phyloP scores from a whole-genome alignment of 805 yeast genomes.

The Saccharomycodes ludwigii region DNA sequence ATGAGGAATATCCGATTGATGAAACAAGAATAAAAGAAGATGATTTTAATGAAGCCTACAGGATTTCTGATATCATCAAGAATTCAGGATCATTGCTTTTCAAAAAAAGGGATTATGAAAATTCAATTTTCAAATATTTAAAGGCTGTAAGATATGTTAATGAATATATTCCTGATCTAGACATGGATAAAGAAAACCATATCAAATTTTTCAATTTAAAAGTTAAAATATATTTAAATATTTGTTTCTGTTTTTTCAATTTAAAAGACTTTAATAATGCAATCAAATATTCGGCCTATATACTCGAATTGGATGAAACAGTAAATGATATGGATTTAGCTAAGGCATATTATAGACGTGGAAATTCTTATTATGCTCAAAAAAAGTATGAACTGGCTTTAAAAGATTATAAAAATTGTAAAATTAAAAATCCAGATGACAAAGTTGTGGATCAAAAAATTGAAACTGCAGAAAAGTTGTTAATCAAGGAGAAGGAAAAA shows the following conservation, averaged over 20 bases:
- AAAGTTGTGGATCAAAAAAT: constrained; percentile 34
- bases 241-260: constrained; percentile 44
- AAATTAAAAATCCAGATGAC: constrained; percentile 35
- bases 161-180: constrained; percentile 62
- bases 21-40: constrained; percentile 47
- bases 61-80: constrained; percentile 45
- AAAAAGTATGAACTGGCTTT: constrained; percentile 40
- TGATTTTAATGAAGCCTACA: constrained; percentile 37
- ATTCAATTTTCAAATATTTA: constrained; percentile 49
- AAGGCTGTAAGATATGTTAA: constrained; percentile 59
- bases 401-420: constrained; percentile 33
- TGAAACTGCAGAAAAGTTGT: constrained; percentile 26
- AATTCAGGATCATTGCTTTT: constrained; percentile 53
- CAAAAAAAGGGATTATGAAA: constrained; percentile 35
- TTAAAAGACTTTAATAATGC: constrained; percentile 36
- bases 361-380: constrained; percentile 30
- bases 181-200: constrained; percentile 40
- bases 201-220: constrained; percentile 35
- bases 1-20: constrained; percentile 72
- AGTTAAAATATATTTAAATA: constrained; percentile 32
- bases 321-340: constrained; percentile 33
- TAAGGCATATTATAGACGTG: constrained; percentile 48
- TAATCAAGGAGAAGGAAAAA: constrained; percentile 32
- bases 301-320: constrained; percentile 36
- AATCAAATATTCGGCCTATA: constrained; percentile 40